Evolutionary conservation across 2,329 filamentous ascomycete genomes (phyloP), one percentile per base, ranked within the genome.

Genomic region (Fusarium compactum): DNA sequence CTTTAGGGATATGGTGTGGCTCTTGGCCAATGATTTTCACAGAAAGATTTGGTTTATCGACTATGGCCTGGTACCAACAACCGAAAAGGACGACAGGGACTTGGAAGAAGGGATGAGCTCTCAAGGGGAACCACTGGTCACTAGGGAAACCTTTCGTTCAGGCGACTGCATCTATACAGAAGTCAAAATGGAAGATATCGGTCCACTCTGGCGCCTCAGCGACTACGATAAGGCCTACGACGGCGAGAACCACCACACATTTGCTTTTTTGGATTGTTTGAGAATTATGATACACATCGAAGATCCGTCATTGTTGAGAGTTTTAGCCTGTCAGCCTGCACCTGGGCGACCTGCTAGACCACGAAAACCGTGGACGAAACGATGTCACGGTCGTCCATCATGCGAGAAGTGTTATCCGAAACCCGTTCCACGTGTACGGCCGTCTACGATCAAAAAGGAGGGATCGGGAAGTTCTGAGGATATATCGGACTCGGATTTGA

Each of bases 31-130:
- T 0, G 2, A 6, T 8, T 30, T 25, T 2, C 7, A 20, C 5
- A 53, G 65, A 8, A 71, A 38, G 4, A 16, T 71, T 1, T 71
- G 68, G 68, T 54, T 54, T 6, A 57, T 71, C 6, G 68, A 71
- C 24, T 30, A 69, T 18, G 48, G 11, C 22, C 58, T 25, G 3
- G n/a, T 12, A 27, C 32, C 22, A 5, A 3, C 16, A 3, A 2
- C 15, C 2, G 8, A 20, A n/a, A 8, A 14, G 2, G 3, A 8
- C 16, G 14, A 3, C 10, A 3, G 8, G 12, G 7, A 3, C 11
- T 15, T 5, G 24, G 6, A 24, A 12, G 18, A 27, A 16, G 14
- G 6, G 14, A 11, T 2, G 27, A 10, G 7, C 7, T 9, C 7
- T n/a, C 1, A 2, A 3, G 10, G 3, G 4, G 1, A 5, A 11